Evolutionary conservation across 495 filamentous ascomycete genomes (phyloP).

Genomic region (Melanomma pulvis-pyrius): DNA sequence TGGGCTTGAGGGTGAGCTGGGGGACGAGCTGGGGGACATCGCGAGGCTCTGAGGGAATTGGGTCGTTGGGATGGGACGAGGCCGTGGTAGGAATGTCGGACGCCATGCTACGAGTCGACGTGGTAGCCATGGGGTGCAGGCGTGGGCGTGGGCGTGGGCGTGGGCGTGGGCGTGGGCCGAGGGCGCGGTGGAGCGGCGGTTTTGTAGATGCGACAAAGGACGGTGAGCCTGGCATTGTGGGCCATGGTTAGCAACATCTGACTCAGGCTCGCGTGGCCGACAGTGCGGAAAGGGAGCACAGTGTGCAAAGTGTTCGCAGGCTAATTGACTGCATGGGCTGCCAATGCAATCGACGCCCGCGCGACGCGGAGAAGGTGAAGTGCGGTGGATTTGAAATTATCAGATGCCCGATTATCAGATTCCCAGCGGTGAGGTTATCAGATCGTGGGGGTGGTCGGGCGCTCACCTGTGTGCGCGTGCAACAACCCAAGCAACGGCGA

Average conservation of each 20-base stretch:
- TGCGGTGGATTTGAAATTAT: constrained; percentile 7
- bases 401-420: constrained; percentile 1
- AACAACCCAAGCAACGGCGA: constrained; percentile 20
- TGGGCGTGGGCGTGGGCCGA: constrained; percentile 2
- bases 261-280: not conserved
- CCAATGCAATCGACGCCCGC: not conserved
- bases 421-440: constrained; percentile 11
- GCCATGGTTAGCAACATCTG: constrained; percentile 34
- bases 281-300: no score
- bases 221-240: constrained; percentile 4
- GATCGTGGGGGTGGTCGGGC: constrained; percentile 32
- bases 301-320: not conserved
- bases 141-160: constrained; percentile 4
- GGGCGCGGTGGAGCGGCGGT: constrained; percentile 3
- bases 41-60: constrained; percentile 58
- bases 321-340: not conserved
- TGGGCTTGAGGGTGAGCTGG: constrained; percentile 43
- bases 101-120: constrained; percentile 7
- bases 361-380: constrained; percentile 27
- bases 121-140: constrained; percentile 9
- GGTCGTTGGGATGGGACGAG: constrained; percentile 56
- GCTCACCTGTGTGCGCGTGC: constrained; percentile 14
- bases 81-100: constrained; percentile 29
- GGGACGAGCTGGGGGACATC: constrained; percentile 42
- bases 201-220: constrained; percentile 29